phyloP scores from a whole-genome alignment of 1,284 basidiomycete genomes.

The Bjerkandera adusta region DNA sequence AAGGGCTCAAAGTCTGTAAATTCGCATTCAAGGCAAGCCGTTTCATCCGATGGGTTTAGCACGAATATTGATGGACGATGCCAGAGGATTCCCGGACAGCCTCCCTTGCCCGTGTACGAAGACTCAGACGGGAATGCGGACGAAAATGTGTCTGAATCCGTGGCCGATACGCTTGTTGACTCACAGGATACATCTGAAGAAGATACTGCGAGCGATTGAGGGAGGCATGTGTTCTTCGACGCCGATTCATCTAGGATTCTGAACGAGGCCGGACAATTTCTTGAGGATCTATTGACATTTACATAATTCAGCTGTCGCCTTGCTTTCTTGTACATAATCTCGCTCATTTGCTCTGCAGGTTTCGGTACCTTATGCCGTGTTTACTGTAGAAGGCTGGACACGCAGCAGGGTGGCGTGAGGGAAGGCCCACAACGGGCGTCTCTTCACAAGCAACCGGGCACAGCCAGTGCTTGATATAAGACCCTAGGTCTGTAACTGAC shows the following conservation, averaged over 20 bases:
- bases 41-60: neutral
- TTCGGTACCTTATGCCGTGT: no score
- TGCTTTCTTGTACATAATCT: no score
- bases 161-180: neutral
- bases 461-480: constrained; percentile 14
- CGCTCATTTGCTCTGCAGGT: no score
- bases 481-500: constrained; percentile 4
- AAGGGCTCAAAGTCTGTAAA: constrained; percentile 76
- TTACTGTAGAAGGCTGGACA: no score
- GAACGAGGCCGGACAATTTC: no score
- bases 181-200: neutral
- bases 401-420: neutral
- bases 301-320: no score
- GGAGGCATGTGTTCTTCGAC: no score
- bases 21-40: constrained; percentile 69
- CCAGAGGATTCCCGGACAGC: constrained; percentile 62
- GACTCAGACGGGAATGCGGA: constrained; percentile 11
- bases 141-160: no score
- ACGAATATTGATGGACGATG: neutral
- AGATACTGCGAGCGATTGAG: no score
- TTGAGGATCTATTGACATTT: no score
- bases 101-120: constrained; percentile 37
- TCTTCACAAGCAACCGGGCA: neutral
- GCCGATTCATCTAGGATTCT: no score
- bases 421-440: neutral